Evolutionary conservation across 2,329 filamentous ascomycete genomes (phyloP).

Genomic region (Waltergamsia citrina): DNA sequence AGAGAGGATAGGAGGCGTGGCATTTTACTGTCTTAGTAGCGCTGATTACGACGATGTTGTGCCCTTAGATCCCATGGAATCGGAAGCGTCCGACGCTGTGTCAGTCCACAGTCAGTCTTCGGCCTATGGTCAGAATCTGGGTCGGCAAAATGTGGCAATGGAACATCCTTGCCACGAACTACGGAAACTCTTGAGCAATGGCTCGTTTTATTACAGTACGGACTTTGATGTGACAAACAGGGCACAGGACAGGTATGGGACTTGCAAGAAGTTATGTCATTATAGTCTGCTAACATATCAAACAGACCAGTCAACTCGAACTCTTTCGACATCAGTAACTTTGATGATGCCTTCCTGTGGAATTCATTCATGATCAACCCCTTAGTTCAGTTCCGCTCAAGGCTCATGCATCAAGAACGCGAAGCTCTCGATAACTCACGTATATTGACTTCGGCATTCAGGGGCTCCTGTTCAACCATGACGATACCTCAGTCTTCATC

Average conservation of each 20-base stretch:
- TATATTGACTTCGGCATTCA: slow-evolving; percentile 86
- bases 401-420: slow-evolving; percentile 66
- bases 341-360: slow-evolving; percentile 91
- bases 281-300: neutral
- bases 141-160: slow-evolving; percentile 58
- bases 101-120: slow-evolving; percentile 35
- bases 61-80: slow-evolving; percentile 40
- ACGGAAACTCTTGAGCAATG: slow-evolving; percentile 85
- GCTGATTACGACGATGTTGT: slow-evolving; percentile 75
- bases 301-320: slow-evolving; percentile 63
- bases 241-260: slow-evolving; percentile 67
- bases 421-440: slow-evolving; percentile 74
- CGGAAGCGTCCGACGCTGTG: slow-evolving; percentile 35
- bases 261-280: neutral
- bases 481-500: slow-evolving; percentile 70
- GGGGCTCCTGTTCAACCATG: slow-evolving; percentile 83
- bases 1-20: slow-evolving; percentile 75
- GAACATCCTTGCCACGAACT: slow-evolving; percentile 88
- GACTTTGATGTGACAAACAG: slow-evolving; percentile 95
- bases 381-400: slow-evolving; percentile 78
- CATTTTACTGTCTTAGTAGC: slow-evolving; percentile 88
- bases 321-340: slow-evolving; percentile 82
- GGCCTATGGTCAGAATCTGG: slow-evolving; percentile 32
- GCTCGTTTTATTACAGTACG: slow-evolving; percentile 97
- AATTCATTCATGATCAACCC: slow-evolving; percentile 98